Evolutionary conservation across 2,329 filamentous ascomycete species (phyloP).

Genomic region (Pseudodiploospora longispora): DNA sequence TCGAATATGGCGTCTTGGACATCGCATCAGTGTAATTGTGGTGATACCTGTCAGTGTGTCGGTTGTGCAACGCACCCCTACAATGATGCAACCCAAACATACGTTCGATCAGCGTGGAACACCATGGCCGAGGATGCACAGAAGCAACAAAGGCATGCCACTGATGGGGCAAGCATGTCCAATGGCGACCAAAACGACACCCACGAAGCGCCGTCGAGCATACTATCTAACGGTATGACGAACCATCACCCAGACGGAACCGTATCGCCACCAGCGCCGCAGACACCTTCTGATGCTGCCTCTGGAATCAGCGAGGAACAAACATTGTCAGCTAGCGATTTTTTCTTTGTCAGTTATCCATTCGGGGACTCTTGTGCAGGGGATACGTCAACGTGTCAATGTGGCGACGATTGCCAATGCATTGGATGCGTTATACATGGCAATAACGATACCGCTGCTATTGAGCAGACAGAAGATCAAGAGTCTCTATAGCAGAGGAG

Average conservation of each 20-base stretch:
- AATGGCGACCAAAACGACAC: constrained; percentile 13
- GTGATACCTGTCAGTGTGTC: constrained; percentile 57
- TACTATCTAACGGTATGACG: constrained; percentile 12
- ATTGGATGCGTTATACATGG: constrained; percentile 47
- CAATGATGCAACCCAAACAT: constrained; percentile 52
- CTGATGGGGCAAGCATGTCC: constrained; percentile 14
- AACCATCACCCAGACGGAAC: constrained; percentile 17
- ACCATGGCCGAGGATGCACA: constrained; percentile 29
- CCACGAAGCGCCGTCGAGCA: constrained; percentile 13
- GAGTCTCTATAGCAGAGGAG: too few species aligned
- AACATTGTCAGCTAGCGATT: constrained; percentile 42
- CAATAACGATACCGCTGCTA: background rate
- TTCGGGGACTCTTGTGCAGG: constrained; percentile 41
- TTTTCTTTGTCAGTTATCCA: constrained; percentile 51
- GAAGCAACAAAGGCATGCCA: constrained; percentile 13
- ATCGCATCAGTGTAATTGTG: constrained; percentile 49
- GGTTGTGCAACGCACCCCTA: constrained; percentile 62
- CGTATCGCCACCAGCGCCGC: constrained; percentile 31
- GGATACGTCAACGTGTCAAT: constrained; percentile 43
- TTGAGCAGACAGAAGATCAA: too few species aligned
- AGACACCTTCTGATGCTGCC: constrained; percentile 40
- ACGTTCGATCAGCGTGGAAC: constrained; percentile 41
- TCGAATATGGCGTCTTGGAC: constrained; percentile 21
- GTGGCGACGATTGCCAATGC: constrained; percentile 52
- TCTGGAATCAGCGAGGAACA: constrained; percentile 42